Evolutionary conservation across 352 stramenopile genomes (phyloP).

Genomic region (Globisporangium camurandrum): DNA sequence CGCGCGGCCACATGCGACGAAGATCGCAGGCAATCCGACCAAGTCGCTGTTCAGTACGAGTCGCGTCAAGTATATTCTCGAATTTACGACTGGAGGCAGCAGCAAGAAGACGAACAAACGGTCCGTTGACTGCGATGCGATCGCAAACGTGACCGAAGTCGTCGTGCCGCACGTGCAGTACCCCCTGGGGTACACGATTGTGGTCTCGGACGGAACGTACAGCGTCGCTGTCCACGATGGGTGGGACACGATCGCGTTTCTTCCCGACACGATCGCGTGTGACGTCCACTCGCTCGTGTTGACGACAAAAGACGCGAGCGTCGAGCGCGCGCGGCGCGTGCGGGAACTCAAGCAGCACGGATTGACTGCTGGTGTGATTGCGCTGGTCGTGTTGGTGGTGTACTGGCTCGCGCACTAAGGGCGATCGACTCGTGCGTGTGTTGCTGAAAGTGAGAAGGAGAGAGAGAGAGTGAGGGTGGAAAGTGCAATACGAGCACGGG

Average conservation of each 20-base stretch:
- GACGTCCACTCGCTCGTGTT: constrained; percentile 31
- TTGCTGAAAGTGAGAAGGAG: too few species aligned
- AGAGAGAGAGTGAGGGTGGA: too few species aligned
- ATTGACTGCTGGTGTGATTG: constrained; percentile 11
- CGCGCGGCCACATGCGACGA: constrained; percentile 54
- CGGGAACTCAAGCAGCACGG: constrained; percentile 15
- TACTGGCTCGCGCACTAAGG: too few species aligned
- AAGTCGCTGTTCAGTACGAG: constrained; percentile 53
- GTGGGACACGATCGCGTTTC: constrained; percentile 50
- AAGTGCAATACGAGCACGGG: too few species aligned
- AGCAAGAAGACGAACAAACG: constrained; percentile 31
- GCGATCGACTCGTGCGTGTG: too few species aligned
- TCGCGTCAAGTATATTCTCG: constrained; percentile 46
- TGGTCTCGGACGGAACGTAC: constrained; percentile 53
- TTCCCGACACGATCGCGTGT: constrained; percentile 42
- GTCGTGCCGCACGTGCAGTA: constrained; percentile 77
- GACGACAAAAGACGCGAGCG: constrained; percentile 31
- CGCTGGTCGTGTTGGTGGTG: constrained; percentile 18
- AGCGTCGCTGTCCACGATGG: constrained; percentile 37
- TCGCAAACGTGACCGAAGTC: constrained; percentile 37
- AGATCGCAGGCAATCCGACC: constrained; percentile 51
- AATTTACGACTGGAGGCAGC: too few species aligned
- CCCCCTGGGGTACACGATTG: constrained; percentile 43
- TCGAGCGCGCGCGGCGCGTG: constrained; percentile 20
- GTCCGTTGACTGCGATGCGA: neutral